Conservation (phyloP, 176 grass and related monocot species). For the Avena insularis region DNA sequence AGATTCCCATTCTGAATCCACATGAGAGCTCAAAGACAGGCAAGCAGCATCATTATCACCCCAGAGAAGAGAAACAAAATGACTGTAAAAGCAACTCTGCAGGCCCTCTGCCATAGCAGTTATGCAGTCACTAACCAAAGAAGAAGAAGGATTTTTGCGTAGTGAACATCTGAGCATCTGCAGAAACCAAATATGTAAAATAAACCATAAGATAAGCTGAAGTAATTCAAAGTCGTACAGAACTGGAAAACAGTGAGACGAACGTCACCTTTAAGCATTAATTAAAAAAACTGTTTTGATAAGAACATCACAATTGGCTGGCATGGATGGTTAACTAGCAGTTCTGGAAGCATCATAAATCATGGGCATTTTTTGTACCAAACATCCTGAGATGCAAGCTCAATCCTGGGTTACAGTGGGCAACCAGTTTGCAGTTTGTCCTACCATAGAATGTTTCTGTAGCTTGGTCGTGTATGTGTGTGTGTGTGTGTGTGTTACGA, state of each 20-base stretch:
- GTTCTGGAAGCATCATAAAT: not conserved
- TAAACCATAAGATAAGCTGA: conserved; percentile 45
- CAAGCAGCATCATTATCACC: conserved; percentile 64
- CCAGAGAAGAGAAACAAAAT: conserved; percentile 90
- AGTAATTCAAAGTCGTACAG: conserved; percentile 9
- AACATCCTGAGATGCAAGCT: not conserved
- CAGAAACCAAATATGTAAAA: conserved; percentile 37
- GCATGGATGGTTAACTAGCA: not conserved
- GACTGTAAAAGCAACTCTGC: conserved; percentile 64
- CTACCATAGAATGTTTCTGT: not conserved
- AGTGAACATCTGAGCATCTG: conserved; percentile 90
- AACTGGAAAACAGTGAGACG: conserved; percentile 5
- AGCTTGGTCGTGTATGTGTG: not conserved
- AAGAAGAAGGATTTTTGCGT: conserved; percentile 70
- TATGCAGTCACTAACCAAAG: conserved; percentile 92
- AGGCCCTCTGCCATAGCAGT: conserved; percentile 85
- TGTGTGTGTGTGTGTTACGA: not conserved
- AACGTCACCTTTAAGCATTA: not conserved
- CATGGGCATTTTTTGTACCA: not conserved
- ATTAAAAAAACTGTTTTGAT: conserved; percentile 9
- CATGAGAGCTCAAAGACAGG: conserved; percentile 57
- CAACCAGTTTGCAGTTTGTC: not conserved
- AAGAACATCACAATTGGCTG: not conserved
- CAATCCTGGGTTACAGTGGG: not conserved
- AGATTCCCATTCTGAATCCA: conserved; percentile 87